Conservation (phyloP, 768 basidiomycete species). For the Mycena rosella region DNA sequence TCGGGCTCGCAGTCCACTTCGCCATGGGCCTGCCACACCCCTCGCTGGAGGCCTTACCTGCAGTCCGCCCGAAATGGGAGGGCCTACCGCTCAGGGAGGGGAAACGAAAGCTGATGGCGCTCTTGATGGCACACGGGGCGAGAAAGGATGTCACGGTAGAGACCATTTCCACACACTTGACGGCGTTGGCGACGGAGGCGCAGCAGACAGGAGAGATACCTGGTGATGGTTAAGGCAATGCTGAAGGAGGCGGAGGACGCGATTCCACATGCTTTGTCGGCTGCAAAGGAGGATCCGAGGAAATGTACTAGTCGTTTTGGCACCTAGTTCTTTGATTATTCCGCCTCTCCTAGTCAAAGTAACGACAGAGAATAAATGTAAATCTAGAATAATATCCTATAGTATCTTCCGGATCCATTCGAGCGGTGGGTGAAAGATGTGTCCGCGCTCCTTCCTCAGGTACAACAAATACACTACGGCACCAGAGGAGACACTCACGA, state of each 20-base stretch:
- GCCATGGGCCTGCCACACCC: not conserved
- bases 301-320: no score
- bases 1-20: conserved; percentile 10
- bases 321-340: no score
- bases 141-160: conserved; percentile 2
- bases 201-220: not conserved
- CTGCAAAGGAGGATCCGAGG: no score
- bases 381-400: not conserved
- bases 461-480: conserved; percentile 47
- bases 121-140: conserved; percentile 14
- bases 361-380: no score
- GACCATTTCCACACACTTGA: not conserved
- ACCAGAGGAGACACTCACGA: conserved; percentile 45
- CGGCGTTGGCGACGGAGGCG: not conserved
- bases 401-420: conserved; percentile 39
- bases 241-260: conserved; percentile 11
- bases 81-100: not conserved
- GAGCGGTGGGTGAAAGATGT: conserved; percentile 44
- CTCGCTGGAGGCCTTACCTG: not conserved
- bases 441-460: conserved; percentile 48
- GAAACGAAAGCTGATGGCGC: not conserved
- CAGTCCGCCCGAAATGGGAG: not conserved
- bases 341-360: no score
- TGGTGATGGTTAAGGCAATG: not conserved
- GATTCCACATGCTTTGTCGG: no score